Conservation (phyloP, 2,329 filamentous ascomycete species). For the Colletotrichum australisinense region DNA sequence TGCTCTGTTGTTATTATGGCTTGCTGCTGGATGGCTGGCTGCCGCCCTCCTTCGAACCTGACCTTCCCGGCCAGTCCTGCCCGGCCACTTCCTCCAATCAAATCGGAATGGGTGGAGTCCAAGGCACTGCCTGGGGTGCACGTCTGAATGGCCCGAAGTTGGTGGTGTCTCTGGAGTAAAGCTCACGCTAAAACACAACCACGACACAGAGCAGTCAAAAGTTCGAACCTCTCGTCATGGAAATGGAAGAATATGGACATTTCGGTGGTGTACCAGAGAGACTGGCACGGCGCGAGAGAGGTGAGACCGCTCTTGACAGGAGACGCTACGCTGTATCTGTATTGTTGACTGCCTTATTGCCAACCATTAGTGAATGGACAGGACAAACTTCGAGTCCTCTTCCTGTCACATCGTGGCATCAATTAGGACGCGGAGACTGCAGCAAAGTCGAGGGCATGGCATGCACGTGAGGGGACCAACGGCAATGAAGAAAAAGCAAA, state of each 20-base stretch:
- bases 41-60: background rate
- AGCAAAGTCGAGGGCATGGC: slow-evolving; percentile 3
- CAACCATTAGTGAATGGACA: background rate
- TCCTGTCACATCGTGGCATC: slow-evolving; percentile 2
- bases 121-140: background rate
- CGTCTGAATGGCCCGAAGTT: background rate
- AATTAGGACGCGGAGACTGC: background rate
- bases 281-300: background rate
- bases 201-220: background rate
- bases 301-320: background rate
- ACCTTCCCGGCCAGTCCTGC: background rate
- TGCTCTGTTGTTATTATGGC: background rate
- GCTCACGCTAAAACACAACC: slow-evolving; percentile 21
- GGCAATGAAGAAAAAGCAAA: slow-evolving; percentile 1
- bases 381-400: background rate
- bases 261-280: slow-evolving; percentile 4
- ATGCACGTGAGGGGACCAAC: background rate
- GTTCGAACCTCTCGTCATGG: background rate
- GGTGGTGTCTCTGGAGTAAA: slow-evolving; percentile 4
- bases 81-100: background rate
- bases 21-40: background rate
- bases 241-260: background rate
- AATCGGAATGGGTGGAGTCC: background rate
- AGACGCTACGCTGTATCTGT: background rate
- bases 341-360: background rate